Percentiles rank a stretch among this genome's conserved stretches.
These are phyloP conservation scores for Colletotrichum cuscutae DNA, from an alignment of 2,329 filamentous ascomycete species.

Conservation along the genomic window DNA sequence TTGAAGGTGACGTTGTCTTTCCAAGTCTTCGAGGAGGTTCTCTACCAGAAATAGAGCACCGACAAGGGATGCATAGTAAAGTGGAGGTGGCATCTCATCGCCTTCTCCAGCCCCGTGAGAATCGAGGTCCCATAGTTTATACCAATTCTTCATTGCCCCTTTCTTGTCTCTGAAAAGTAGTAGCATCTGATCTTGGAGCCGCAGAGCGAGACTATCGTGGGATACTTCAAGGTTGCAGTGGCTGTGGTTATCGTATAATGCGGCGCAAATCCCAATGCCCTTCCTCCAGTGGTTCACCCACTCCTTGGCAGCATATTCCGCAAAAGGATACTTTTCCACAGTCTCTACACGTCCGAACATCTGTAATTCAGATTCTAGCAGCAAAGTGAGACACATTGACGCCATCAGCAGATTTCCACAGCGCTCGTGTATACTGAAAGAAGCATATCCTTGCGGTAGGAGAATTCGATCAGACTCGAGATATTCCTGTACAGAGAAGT, in stretches of 20 bases:
- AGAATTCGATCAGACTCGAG: background rate
- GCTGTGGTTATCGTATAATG: background rate
- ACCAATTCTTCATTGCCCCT: background rate
- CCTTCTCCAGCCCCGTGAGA: accelerated
- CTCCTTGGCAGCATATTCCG: background rate
- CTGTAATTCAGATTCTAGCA: background rate
- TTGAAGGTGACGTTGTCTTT: too few species aligned
- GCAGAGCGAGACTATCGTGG: background rate
- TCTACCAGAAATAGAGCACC: background rate
- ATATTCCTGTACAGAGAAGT: background rate
- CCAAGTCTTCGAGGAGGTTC: too few species aligned
- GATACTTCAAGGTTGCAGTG: background rate
- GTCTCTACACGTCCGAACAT: background rate
- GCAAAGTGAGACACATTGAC: background rate
- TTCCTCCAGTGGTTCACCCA: background rate
- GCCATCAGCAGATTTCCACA: background rate
- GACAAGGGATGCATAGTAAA: background rate
- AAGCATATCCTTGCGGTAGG: background rate
- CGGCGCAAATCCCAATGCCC: background rate
- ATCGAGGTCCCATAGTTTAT: too few species aligned
- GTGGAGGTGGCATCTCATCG: background rate
- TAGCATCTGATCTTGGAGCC: background rate
- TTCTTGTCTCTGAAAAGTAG: background rate
- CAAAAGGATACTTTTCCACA: background rate
- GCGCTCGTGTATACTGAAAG: background rate